phyloP scores from a whole-genome alignment of 768 basidiomycete species.

The Mrakia hoshinonis region DNA sequence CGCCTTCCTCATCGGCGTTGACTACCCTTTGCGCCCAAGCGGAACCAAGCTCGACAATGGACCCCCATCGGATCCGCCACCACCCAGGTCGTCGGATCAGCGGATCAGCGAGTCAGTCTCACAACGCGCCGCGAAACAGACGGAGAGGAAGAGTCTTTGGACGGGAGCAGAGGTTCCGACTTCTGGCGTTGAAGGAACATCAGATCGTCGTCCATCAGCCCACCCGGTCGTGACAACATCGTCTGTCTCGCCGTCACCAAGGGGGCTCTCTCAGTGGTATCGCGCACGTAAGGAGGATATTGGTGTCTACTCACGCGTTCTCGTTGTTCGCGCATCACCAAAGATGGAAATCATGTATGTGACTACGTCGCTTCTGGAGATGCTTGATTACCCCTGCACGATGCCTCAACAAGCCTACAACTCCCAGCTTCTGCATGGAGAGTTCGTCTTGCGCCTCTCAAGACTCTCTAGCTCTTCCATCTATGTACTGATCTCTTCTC shows the following conservation, averaged over 20 bases:
- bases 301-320: not conserved
- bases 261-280: not conserved
- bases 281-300: no score
- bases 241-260: not conserved
- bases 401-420: not conserved
- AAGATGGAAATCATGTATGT: constrained; percentile 3
- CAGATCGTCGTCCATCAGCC: no score
- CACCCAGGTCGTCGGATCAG: not conserved
- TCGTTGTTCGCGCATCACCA: constrained; percentile 1
- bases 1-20: constrained; percentile 8
- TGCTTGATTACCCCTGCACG: not conserved
- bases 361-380: not conserved
- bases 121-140: not conserved
- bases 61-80: not conserved
- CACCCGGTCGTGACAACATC: not conserved
- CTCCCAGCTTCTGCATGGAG: not conserved
- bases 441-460: not conserved
- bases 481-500: not conserved
- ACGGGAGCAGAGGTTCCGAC: not conserved
- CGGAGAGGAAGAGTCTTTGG: not conserved
- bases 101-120: not conserved
- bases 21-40: not conserved
- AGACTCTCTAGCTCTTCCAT: not conserved
- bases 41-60: not conserved
- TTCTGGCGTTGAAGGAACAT: not conserved